phyloP scores from a whole-genome alignment of 768 basidiomycete genomes.

The Suillus alpinus region DNA sequence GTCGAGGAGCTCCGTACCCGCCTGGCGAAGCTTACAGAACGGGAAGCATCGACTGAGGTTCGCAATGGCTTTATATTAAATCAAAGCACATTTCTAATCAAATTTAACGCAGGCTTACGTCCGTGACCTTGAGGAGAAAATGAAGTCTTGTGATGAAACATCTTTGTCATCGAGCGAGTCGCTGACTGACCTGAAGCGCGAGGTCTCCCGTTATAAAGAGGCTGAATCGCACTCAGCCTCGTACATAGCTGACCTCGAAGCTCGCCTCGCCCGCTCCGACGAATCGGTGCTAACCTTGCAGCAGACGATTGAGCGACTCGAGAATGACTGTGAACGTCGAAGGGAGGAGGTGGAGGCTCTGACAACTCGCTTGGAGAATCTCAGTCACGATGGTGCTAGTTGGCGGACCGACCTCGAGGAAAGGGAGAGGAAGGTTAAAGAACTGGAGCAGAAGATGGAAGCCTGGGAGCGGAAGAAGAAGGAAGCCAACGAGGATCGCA shows the following conservation, averaged over 20 bases:
- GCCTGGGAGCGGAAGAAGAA: conserved; percentile 75
- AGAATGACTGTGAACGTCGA: conserved; percentile 72
- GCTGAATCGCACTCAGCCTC: conserved; percentile 65
- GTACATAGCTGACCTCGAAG: conserved; percentile 87
- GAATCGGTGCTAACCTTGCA: conserved; percentile 71
- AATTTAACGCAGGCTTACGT: conserved; percentile 72
- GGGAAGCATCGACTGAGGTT: conserved; percentile 92
- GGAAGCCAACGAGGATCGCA: conserved; percentile 63
- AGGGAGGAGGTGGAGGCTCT: conserved; percentile 68
- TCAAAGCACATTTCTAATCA: conserved; percentile 2
- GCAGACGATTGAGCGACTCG: conserved; percentile 70
- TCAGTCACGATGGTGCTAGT: conserved; percentile 72
- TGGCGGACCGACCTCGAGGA: conserved; percentile 86
- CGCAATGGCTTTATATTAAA: not conserved
- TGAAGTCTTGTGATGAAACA: conserved; percentile 81
- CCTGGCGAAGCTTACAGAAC: conserved; percentile 78
- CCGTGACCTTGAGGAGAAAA: conserved; percentile 88
- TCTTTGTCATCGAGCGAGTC: conserved; percentile 74
- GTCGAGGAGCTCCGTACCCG: conserved; percentile 82
- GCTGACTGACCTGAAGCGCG: conserved; percentile 79
- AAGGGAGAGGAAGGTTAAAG: conserved; percentile 71
- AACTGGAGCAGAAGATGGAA: conserved; percentile 74
- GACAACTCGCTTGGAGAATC: conserved; percentile 64
- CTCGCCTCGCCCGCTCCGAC: conserved; percentile 72
- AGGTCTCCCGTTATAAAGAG: conserved; percentile 77